These are phyloP conservation scores for Myochromella boudieri DNA, from an alignment of 768 basidiomycete genomes.

Conservation along the genomic window DNA sequence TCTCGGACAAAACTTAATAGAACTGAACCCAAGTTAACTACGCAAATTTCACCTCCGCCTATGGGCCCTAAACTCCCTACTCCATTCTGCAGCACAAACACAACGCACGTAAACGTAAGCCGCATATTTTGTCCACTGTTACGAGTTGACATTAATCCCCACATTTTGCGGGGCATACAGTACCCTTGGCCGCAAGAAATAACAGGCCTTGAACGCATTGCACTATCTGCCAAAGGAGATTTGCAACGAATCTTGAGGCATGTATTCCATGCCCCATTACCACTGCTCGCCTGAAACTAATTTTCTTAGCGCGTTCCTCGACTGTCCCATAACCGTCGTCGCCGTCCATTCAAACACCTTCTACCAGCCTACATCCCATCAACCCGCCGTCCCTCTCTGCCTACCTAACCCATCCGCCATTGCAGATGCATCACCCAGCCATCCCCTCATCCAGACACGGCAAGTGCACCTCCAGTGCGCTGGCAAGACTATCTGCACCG, in stretches of 20 bases:
- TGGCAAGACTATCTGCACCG: conserved; percentile 54
- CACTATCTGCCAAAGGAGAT: conserved; percentile 69
- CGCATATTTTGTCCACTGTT: no score
- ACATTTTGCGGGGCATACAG: no score
- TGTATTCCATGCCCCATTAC: background rate
- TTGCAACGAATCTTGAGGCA: conserved; percentile 70
- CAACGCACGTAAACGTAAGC: no score
- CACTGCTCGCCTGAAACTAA: background rate
- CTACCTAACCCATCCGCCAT: conserved; percentile 35
- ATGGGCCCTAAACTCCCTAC: no score
- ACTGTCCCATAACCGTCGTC: conserved; percentile 56
- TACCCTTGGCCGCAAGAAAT: conserved; percentile 52
- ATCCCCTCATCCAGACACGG: conserved; percentile 60
- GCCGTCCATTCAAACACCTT: conserved; percentile 53
- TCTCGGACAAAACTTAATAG: no score
- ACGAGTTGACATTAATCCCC: no score
- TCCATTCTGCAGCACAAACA: no score
- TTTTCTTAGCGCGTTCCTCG: conserved; percentile 58
- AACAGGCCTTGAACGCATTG: conserved; percentile 66
- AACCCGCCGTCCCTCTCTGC: conserved; percentile 27
- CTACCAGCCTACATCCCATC: conserved; percentile 26
- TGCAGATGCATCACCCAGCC: conserved; percentile 41
- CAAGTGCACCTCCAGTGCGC: conserved; percentile 64
- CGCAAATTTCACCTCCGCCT: no score
- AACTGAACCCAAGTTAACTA: no score